Evolutionary conservation across 139 green algal genomes (phyloP).

Genomic region (Chlorella sp.): DNA sequence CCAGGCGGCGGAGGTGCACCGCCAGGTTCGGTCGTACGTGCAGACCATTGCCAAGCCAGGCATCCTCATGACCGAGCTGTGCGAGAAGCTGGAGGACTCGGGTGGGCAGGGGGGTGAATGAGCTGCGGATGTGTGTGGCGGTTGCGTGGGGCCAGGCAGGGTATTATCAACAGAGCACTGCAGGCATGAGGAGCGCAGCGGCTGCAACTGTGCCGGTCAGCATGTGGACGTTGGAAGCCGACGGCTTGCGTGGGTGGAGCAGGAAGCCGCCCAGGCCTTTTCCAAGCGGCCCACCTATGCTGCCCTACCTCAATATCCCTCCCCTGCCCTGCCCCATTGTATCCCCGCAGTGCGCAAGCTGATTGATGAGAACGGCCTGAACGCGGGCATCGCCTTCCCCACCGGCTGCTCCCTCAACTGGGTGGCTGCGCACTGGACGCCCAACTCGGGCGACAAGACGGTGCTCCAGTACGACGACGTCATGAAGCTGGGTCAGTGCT

Average conservation of each 20-base stretch:
- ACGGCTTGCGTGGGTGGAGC: too few relatives aligned
- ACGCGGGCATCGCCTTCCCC: conserved; percentile 93
- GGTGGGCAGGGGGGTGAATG: too few relatives aligned
- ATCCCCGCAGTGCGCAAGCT: conserved; percentile 75
- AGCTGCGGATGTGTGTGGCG: too few relatives aligned
- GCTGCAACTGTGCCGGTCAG: too few relatives aligned
- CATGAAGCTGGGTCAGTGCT: conserved; percentile 94
- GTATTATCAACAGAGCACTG: too few relatives aligned
- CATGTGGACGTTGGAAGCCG: too few relatives aligned
- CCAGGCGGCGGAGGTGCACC: conserved; percentile 96
- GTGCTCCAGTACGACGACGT: conserved; percentile 98
- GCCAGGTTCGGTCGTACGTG: conserved; percentile 94
- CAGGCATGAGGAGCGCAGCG: too few relatives aligned
- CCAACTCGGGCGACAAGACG: conserved; percentile 97
- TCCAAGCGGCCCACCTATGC: not conserved
- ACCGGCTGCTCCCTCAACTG: conserved; percentile 97
- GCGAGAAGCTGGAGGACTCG: conserved; percentile 93
- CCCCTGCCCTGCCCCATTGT: not conserved
- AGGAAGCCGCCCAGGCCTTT: too few relatives aligned
- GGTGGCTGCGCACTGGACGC: conserved; percentile 98
- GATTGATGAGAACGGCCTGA: conserved; percentile 91
- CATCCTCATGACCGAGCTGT: conserved; percentile 91
- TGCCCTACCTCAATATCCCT: not conserved
- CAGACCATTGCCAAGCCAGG: conserved; percentile 91
- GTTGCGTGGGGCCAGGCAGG: too few relatives aligned